phyloP scores from a whole-genome alignment of 176 grass and related monocot genomes.

The Thalia dealbata region DNA sequence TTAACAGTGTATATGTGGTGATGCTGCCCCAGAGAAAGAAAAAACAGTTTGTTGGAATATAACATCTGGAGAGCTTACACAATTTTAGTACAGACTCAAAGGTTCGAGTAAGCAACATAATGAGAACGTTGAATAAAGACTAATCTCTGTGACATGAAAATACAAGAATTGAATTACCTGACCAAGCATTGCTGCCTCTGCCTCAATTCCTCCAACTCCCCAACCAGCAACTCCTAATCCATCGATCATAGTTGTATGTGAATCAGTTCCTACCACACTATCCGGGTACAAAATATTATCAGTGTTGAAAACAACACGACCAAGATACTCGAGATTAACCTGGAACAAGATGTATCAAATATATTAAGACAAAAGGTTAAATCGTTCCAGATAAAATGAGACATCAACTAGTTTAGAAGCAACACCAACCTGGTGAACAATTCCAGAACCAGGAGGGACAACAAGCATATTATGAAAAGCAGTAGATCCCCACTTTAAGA shows the following conservation, averaged over 20 bases:
- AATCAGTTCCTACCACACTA: constrained; percentile 91
- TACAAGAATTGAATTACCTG: constrained; percentile 42
- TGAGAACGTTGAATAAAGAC: too few species aligned
- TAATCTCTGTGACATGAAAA: neutral
- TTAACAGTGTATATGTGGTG: too few species aligned
- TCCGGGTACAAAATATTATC: constrained; percentile 67
- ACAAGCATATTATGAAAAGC: constrained; percentile 35
- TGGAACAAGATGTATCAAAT: neutral
- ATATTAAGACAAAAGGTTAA: too few species aligned
- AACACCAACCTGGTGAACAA: constrained; percentile 32
- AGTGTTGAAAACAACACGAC: constrained; percentile 78
- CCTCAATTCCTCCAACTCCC: constrained; percentile 95
- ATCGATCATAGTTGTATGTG: constrained; percentile 97
- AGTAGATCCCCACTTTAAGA: constrained; percentile 35
- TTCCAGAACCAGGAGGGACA: constrained; percentile 36
- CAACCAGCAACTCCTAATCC: constrained; percentile 92
- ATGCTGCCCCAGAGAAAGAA: too few species aligned
- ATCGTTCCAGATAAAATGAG: too few species aligned
- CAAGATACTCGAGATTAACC: constrained; percentile 96
- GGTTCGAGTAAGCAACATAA: too few species aligned
- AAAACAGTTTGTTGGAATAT: too few species aligned
- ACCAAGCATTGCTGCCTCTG: constrained; percentile 88
- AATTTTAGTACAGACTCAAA: too few species aligned
- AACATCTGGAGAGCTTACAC: too few species aligned
- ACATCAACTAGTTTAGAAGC: too few species aligned